Evolutionary conservation across 257 asterid genomes (phyloP).

Genomic region (Catharanthus roseus): DNA sequence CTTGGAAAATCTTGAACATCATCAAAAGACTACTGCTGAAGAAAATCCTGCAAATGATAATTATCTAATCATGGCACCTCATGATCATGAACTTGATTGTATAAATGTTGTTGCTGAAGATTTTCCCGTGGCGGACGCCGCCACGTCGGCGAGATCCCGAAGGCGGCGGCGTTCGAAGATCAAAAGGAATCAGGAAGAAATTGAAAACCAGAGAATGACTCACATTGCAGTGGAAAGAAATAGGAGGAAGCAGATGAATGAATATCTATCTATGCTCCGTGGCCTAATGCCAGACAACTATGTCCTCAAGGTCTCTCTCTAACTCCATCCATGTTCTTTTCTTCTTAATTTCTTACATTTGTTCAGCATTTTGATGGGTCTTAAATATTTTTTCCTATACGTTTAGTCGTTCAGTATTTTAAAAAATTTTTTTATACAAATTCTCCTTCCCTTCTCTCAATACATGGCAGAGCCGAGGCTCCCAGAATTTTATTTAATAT

Average conservation of each 20-base stretch:
- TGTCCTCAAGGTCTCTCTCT: conserved; percentile 36
- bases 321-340: not conserved
- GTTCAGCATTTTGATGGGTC: no score
- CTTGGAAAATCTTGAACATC: conserved; percentile 6
- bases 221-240: conserved; percentile 44
- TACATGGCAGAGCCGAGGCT: no score
- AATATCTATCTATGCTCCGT: conserved; percentile 33
- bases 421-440: no score
- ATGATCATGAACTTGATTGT: not conserved
- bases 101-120: conserved; percentile 2
- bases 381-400: no score
- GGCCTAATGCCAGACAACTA: conserved; percentile 33
- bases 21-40: not conserved
- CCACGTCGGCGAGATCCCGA: not conserved
- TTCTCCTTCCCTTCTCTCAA: no score
- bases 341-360: not conserved
- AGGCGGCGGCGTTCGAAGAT: conserved; percentile 25
- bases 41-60: not conserved
- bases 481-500: no score
- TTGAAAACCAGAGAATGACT: conserved; percentile 41
- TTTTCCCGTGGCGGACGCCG: not conserved
- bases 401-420: no score
- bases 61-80: not conserved
- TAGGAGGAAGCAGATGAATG: conserved; percentile 43
- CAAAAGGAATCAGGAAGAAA: conserved; percentile 30